Base-by-base conservation (phyloP, 305 asterid species). In the Rubia balearica region DNA sequence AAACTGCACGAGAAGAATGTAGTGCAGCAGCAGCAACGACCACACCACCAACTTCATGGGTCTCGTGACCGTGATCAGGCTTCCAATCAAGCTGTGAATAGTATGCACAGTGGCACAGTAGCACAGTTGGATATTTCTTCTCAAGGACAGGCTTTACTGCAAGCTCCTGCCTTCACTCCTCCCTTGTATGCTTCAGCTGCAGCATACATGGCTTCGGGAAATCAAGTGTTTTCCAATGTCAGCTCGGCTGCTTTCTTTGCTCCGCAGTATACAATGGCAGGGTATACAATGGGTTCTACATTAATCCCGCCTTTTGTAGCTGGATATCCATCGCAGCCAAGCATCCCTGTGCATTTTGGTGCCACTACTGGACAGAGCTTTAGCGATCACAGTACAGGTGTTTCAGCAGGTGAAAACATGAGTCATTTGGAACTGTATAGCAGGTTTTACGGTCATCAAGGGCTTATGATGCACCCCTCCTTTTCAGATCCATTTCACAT, bases 171-270 rank as follows among this genome's bases (percentile, higher is more conserved):
- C 49, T 77, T 71, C 74, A 71, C 87, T 42, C 86, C 95, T 72
- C 87, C 96, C 70, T 16, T 88, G 42, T 91, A 86, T 73, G 88
- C 96, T 59, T 75, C 90, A 70, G 87, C 88, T 57, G 84, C 96
- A 30, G 87, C 96, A 71, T 85, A 83, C 71, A 83, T 89, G 88
- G 82, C 88, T 75, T 80, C 96, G 33, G 87, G 88, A 79, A 85
- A 79, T 75, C 83, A 90, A 19, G 79, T 76, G 72, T 88, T 84
- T 76, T 81, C 88, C 33, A 87, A 80, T 74, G 49, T 77, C 68
- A 76, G 41, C 67, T 73, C 87, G 27, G 61, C 96, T 71, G 90
- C 92, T 78, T 64, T 86, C 48, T 88, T 81, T 68, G 71, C 83
- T 78, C 96, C 95, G 43, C 97, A 88, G 56, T 89, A 85, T 75